phyloP scores from a whole-genome alignment of 2,329 filamentous ascomycete genomes.

The Arthrocladium fulminans region DNA sequence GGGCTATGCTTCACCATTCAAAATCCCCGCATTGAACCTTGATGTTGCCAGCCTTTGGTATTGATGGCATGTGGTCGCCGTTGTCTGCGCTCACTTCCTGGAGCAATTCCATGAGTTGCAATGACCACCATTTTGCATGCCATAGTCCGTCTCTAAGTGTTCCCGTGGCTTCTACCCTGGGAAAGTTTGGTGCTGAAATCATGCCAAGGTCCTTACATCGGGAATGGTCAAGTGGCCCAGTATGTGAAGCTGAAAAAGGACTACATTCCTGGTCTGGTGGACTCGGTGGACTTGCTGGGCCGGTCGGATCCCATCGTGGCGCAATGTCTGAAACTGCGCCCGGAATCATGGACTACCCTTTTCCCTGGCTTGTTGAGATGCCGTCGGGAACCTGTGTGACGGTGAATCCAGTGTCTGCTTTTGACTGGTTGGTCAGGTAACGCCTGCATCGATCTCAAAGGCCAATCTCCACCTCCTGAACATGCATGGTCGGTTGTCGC shows the following conservation, averaged over 20 bases:
- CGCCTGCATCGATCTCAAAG: neutral
- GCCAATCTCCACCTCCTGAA: constrained; percentile 1
- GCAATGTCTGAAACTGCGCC: constrained; percentile 21
- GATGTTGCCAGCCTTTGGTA: too few species aligned
- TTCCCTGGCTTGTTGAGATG: constrained; percentile 64
- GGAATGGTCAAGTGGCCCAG: constrained; percentile 28
- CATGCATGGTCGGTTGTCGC: neutral
- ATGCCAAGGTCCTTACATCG: constrained; percentile 67
- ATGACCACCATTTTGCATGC: too few species aligned
- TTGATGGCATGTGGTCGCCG: too few species aligned
- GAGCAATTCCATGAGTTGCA: too few species aligned
- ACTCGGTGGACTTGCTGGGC: constrained; percentile 73
- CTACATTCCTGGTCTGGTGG: constrained; percentile 66
- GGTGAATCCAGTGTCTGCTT: neutral
- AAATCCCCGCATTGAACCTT: too few species aligned
- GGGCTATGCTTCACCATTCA: too few species aligned
- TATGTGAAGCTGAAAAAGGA: constrained; percentile 84
- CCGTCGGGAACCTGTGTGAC: constrained; percentile 45
- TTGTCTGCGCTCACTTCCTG: too few species aligned
- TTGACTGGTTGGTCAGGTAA: neutral
- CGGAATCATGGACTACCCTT: constrained; percentile 68
- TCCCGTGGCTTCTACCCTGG: too few species aligned
- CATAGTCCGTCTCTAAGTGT: too few species aligned
- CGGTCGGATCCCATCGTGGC: constrained; percentile 60
- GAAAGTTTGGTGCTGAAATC: constrained; percentile 77